These are phyloP conservation scores for Heracleum sosnowskyi DNA, from an alignment of 129 eudicot species.

Conservation along the genomic window DNA sequence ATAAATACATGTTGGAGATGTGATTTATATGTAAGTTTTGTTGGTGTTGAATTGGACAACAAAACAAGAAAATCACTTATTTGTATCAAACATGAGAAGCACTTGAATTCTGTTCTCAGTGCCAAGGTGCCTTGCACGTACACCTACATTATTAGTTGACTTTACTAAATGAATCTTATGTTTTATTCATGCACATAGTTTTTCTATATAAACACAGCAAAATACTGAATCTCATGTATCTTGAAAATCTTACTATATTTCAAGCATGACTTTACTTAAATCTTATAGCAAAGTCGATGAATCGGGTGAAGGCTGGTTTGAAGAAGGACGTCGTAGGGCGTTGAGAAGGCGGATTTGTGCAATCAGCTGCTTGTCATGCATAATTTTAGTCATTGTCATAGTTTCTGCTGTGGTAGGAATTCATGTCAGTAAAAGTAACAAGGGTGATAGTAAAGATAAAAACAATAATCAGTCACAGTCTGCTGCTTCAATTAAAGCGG, in stretches of 20 bases:
- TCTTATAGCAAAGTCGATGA: slow-evolving; percentile 52
- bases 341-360: slow-evolving; percentile 33
- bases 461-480: neutral
- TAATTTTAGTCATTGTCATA: slow-evolving; percentile 39
- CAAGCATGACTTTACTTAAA: slow-evolving; percentile 33
- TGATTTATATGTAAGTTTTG: neutral
- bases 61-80: neutral
- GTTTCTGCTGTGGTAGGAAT: slow-evolving; percentile 51
- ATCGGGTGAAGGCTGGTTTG: slow-evolving; percentile 39
- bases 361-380: slow-evolving; percentile 31
- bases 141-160: slow-evolving; percentile 1
- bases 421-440: slow-evolving; percentile 16
- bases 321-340: slow-evolving; percentile 24
- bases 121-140: slow-evolving; percentile 42
- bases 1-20: neutral
- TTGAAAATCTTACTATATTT: neutral
- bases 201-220: slow-evolving; percentile 13
- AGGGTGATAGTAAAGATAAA: neutral
- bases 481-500: slow-evolving; percentile 39
- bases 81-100: slow-evolving; percentile 5
- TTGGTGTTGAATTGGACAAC: neutral
- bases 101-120: neutral
- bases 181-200: neutral
- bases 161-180: neutral
- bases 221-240: neutral